These are phyloP conservation scores for Cyberlindnera euphorbiiphila DNA, from an alignment of 805 yeast species.

Conservation along the genomic window DNA sequence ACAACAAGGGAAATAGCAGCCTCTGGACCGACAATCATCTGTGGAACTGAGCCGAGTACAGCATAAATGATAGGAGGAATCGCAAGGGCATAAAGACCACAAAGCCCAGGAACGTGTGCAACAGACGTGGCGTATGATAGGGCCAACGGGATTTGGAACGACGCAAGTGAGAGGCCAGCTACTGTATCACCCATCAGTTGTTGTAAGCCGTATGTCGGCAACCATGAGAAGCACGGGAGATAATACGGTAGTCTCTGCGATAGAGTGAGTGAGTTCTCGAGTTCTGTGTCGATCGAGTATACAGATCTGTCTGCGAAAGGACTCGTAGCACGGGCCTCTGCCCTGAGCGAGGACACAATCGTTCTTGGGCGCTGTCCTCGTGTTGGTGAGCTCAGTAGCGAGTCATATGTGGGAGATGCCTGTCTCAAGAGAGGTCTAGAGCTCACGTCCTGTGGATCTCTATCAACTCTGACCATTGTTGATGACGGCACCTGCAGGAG, in stretches of 20 bases:
- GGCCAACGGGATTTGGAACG: slow-evolving; percentile 87
- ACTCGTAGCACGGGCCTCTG: slow-evolving; percentile 6
- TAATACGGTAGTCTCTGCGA: slow-evolving; percentile 49
- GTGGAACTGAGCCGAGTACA: slow-evolving; percentile 80
- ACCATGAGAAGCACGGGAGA: slow-evolving; percentile 65
- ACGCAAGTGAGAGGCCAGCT: slow-evolving; percentile 85
- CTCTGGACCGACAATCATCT: slow-evolving; percentile 89
- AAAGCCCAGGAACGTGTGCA: slow-evolving; percentile 77
- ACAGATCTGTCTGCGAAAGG: slow-evolving; percentile 9
- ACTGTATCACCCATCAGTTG: slow-evolving; percentile 57
- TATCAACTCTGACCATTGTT: slow-evolving; percentile 3
- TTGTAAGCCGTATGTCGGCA: slow-evolving; percentile 42
- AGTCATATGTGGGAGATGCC: slow-evolving; percentile 10
- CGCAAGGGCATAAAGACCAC: slow-evolving; percentile 74
- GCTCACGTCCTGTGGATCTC: slow-evolving; percentile 1
- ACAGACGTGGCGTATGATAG: slow-evolving; percentile 70
- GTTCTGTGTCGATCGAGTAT: slow-evolving; percentile 11
- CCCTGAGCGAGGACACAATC: slow-evolving; percentile 14
- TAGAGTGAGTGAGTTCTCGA: slow-evolving; percentile 12
- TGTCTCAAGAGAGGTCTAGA: slow-evolving; percentile 6
- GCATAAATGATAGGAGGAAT: slow-evolving; percentile 77
- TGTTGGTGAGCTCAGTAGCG: slow-evolving; percentile 8
- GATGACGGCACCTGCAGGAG: too few relatives aligned
- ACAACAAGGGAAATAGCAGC: slow-evolving; percentile 81
- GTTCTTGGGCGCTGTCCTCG: slow-evolving; percentile 20